phyloP scores from a whole-genome alignment of 208 protist species.

The Tritrichomonas foetus region DNA sequence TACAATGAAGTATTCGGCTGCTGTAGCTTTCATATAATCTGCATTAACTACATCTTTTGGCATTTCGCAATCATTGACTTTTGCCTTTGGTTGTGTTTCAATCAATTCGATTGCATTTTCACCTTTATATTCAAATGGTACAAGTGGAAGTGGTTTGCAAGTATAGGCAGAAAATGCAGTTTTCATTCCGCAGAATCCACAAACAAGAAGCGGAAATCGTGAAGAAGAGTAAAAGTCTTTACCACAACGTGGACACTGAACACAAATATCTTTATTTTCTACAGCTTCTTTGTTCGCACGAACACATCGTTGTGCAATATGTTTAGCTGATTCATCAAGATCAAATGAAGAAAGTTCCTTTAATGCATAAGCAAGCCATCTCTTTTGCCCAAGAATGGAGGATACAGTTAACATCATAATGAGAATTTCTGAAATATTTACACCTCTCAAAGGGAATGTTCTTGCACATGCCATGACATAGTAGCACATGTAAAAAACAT shows the following conservation, averaged over 20 bases:
- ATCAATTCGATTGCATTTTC: neutral
- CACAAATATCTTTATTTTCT: neutral
- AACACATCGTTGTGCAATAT: neutral
- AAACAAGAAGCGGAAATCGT: neutral
- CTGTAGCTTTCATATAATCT: neutral
- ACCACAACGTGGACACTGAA: neutral
- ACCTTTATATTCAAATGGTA: neutral
- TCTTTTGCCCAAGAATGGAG: neutral
- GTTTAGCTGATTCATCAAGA: neutral
- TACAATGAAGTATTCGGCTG: neutral
- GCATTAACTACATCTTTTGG: neutral
- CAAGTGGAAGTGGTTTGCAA: neutral
- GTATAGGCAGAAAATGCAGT: neutral
- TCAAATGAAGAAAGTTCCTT: neutral
- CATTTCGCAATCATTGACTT: neutral
- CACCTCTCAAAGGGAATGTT: neutral
- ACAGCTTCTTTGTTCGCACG: neutral
- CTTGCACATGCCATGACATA: neutral
- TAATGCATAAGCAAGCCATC: neutral
- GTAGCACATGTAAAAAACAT: neutral
- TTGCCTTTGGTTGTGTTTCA: neutral
- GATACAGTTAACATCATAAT: neutral
- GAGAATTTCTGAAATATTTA: neutral
- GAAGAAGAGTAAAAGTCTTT: neutral
- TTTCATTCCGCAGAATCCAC: conserved; percentile 21